Evolutionary conservation across 169 alveolate genomes (phyloP), one percentile per base, ranked within the genome.

Genomic region (Condylostoma magnum): DNA sequence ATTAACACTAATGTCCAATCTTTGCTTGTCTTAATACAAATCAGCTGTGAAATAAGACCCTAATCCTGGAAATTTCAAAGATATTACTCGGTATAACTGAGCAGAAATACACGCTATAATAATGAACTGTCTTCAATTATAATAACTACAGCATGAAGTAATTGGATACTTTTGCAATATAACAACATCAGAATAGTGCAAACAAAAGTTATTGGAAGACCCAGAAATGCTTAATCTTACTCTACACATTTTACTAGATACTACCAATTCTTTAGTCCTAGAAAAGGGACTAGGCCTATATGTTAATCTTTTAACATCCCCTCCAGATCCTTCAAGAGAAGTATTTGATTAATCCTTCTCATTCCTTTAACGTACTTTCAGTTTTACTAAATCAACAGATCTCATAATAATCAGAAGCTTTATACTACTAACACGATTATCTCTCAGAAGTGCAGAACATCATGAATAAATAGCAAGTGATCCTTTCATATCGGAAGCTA

Each of bases 61-160:
- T 8, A 38, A 28, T 3, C 71, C 71, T 38, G 71, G 71, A 15
- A 60, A 60, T 34, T 38, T 60, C 46, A 60, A 60, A 60, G 25
- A 52, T 38, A 18, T 60, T 1, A 34, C 43, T 6, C 12, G 71
- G 15, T 34, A 60, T 41, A 10, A 33, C 6, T 60, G 71, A 55
- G 15, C 6, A 2, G 22, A n/a, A n/a, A 38, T 60, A 15, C 27
- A 12, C 1, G 33, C 15, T 0, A 25, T 27, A 3, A 22, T 60
- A 2, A n/a, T n/a, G 10, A 15, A 20, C 27, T 41, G 36, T 15
- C 27, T 60, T 8, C 27, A 60, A 1, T 15, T 22, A n/a, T n/a
- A 18, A 33, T n/a, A 51, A 51, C 15, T 25, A 25, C 2, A 8
- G 10, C 10, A 18, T 15, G 71, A 60, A 31, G 71, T 55, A n/a